Evolutionary conservation across 768 basidiomycete species (phyloP).

Genomic region (Auriculariales sp.): DNA sequence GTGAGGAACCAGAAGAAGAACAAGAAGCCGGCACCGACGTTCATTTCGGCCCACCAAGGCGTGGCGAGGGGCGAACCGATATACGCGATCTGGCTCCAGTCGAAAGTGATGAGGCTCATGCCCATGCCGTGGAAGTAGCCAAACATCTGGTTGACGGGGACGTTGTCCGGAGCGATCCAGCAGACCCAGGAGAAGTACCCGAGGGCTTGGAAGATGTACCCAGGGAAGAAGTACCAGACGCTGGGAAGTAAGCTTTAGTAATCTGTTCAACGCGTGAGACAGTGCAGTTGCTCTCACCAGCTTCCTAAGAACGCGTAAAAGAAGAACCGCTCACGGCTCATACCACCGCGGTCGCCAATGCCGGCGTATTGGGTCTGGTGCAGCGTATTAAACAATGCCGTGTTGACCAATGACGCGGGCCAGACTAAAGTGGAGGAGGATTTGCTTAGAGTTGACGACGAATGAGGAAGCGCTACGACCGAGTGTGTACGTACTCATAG

Average conservation of each 20-base stretch:
- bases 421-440: slow-evolving; percentile 36
- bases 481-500: slow-evolving; percentile 14
- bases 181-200: slow-evolving; percentile 84
- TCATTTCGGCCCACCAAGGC: slow-evolving; percentile 51
- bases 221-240: slow-evolving; percentile 47
- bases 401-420: slow-evolving; percentile 61
- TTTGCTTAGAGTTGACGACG: background rate
- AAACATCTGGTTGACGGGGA: slow-evolving; percentile 48
- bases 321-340: slow-evolving; percentile 74
- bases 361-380: slow-evolving; percentile 60
- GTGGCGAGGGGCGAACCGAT: slow-evolving; percentile 17
- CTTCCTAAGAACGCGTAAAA: slow-evolving; percentile 37
- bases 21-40: slow-evolving; percentile 45
- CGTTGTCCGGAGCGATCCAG: slow-evolving; percentile 77
- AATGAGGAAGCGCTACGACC: background rate
- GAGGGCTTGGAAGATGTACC: slow-evolving; percentile 72
- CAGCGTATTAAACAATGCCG: slow-evolving; percentile 70
- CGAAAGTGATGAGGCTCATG: slow-evolving; percentile 68
- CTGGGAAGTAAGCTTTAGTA: slow-evolving; percentile 33
- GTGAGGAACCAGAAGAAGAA: slow-evolving; percentile 56
- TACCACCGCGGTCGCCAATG: slow-evolving; percentile 49
- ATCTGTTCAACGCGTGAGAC: slow-evolving; percentile 23
- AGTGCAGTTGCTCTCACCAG: slow-evolving; percentile 25
- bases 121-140: slow-evolving; percentile 39
- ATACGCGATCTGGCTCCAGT: slow-evolving; percentile 66